Evolutionary conservation across 176 grass and related monocot species (phyloP), one percentile per base, ranked within the genome.

Genomic region (Poa annua): DNA sequence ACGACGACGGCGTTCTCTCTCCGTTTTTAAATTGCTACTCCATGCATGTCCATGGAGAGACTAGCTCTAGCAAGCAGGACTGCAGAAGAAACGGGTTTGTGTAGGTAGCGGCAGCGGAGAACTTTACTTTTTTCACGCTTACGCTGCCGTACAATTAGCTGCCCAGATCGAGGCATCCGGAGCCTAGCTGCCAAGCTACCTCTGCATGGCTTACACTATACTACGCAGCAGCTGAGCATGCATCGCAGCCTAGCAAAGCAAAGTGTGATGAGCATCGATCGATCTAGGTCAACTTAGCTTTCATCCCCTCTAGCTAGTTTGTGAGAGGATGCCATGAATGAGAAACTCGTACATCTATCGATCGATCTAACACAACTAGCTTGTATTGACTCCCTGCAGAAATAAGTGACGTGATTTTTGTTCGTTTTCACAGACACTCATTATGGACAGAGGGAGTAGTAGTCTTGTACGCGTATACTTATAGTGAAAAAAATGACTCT

Each of bases 211-310:
- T 81, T n/a, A 44, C 77, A 81, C 68, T 15, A 61, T 74, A 7
- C 22, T 74, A 7, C 22, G 11, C 9, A 11, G 38, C 80, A 52
- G 61, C 10, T 20, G 8, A 55, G 29, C 61, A 57, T 66, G 39
- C 38, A 48, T 52, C 42, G 44, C 66, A 55, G 68, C 21, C 57
- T 34, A 42, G 34, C 41, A 33, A 60, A 72, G 38, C 41, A 20
- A 20, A 11, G 13, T 10, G 21, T 16, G 16, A 20, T 53, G 15
- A 12, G 11, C 32, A 38, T 54, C 17, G 8, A 38, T 54, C 29
- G 8, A 79, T 35, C 42, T 80, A 80, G 77, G 61, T 80, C 44
- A 80, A 80, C 77, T 35, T 80, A 80, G 44, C 60, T 35, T 50
- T 15, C 45, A 14, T 48, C 20, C 20, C 44, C 19, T 49, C 24